Base-by-base conservation (phyloP, 1,284 basidiomycete genomes). In the Apiotrichum siamense region DNA sequence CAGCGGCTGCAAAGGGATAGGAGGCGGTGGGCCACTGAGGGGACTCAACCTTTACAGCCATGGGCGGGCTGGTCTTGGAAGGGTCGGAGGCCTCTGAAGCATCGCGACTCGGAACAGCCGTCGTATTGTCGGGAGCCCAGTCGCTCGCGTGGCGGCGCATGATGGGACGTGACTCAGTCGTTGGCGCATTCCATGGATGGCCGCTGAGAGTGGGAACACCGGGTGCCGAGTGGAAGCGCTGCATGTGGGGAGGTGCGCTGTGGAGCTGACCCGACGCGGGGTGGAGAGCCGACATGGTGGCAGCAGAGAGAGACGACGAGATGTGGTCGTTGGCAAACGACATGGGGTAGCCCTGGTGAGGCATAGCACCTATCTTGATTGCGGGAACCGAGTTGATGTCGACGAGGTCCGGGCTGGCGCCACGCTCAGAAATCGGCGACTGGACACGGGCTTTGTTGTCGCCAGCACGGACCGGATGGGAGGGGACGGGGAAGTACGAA, bases 181-280 rank as follows among this genome's bases (percentile, higher is more conserved):
- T 36, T 9, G 51, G 42, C 36, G 52, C 49, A 7, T 29, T 49
- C 67, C 63, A 66, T 15, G 33, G 39, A 31, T 47, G 43, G 39
- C 41, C 35, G 43, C 44, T 58, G 11, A 65, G 38, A 15, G 66
- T 66, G 3, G 67, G 68, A 4, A 67, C 50, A n/a, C 52, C 48
- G 7, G 69, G 69, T n/a, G 66, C 51, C 9, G 66, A 67, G 53
- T 69, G 61, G 61, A 66, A 70, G 11, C 70, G 59, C 40, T 65
- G 59, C 40, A 70, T 52, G n/a, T 55, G 57, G 1, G 69, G 67
- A 1, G 70, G 69, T 9, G 66, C 65, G 20, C 57, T 62, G 44
- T 68, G 65, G 7, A 70, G 55, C 20, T 63, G 63, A 2, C 36
- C 49, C 11, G 31, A 18, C 18, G 7, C 25, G 10, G 27, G 29